Conservation (phyloP, 352 stramenopile genomes). For the Phytophthora multivora region DNA sequence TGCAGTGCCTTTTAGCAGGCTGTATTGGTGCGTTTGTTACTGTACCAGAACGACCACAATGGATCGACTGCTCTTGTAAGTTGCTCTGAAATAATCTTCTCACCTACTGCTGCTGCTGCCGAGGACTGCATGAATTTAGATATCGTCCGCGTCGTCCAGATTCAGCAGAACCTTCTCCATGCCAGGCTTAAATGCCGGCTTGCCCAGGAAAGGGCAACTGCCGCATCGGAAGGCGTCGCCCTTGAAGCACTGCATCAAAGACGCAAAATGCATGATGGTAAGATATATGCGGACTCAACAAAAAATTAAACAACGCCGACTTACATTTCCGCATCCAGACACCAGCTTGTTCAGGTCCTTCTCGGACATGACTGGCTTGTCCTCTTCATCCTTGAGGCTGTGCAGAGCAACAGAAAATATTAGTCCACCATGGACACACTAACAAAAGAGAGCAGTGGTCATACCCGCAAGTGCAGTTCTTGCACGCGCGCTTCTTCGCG, state of each 20-base stretch:
- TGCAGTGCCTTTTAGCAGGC: conserved; percentile 15
- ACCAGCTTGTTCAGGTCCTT: conserved; percentile 78
- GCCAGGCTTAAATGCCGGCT: conserved; percentile 95
- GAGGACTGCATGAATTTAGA: conserved; percentile 42
- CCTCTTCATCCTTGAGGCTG: conserved; percentile 73
- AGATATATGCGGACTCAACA: background rate
- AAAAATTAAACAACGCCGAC: background rate
- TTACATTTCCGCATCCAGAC: conserved; percentile 86
- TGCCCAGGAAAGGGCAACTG: conserved; percentile 95
- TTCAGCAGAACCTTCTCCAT: conserved; percentile 89
- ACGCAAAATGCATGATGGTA: conserved; percentile 12
- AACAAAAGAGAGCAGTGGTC: background rate
- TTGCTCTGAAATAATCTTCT: conserved; percentile 4
- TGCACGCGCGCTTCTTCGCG: conserved; percentile 94
- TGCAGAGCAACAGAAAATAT: background rate
- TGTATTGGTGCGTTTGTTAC: conserved; percentile 30
- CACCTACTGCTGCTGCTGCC: background rate
- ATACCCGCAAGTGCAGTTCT: conserved; percentile 97
- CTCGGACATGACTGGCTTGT: conserved; percentile 77
- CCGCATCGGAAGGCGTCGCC: conserved; percentile 98
- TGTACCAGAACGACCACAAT: conserved; percentile 24
- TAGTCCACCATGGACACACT: background rate
- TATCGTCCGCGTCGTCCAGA: conserved; percentile 79
- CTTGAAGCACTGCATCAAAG: conserved; percentile 91
- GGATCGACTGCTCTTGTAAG: conserved; percentile 11